These are phyloP conservation scores for Akanthomyces lecanii DNA, from an alignment of 2,329 filamentous ascomycete genomes.

Conservation along the genomic window DNA sequence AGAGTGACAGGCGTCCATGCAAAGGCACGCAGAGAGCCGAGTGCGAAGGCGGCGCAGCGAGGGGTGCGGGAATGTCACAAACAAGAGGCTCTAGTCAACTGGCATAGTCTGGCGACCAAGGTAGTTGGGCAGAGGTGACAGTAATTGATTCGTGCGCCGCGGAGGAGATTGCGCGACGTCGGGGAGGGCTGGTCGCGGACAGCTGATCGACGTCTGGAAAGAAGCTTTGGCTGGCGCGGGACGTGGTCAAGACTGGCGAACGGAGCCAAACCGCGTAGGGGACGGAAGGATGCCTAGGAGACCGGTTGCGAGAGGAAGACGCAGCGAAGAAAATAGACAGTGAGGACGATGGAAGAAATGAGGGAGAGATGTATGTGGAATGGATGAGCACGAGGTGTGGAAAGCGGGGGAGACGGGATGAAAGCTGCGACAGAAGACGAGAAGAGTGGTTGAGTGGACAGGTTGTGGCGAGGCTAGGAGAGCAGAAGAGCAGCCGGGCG, in stretches of 20 bases:
- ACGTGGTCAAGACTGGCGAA: constrained; percentile 3
- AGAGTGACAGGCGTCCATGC: not conserved
- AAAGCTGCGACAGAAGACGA: constrained; percentile 22
- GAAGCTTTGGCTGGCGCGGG: not conserved
- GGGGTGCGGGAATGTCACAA: not conserved
- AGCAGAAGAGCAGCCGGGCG: not conserved
- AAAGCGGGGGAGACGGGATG: constrained; percentile 22
- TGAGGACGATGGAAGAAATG: constrained; percentile 17
- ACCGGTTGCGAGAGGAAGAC: constrained; percentile 17
- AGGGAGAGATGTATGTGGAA: constrained; percentile 7
- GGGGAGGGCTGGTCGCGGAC: not conserved
- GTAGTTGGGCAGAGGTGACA: not conserved
- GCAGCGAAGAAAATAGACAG: constrained; percentile 16
- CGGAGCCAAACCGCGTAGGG: constrained; percentile 1
- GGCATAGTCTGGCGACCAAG: constrained; percentile 9
- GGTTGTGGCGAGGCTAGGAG: not conserved
- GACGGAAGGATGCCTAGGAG: constrained; percentile 6
- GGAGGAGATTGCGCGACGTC: constrained; percentile 6
- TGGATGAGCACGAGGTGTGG: constrained; percentile 16
- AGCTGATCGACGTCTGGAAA: not conserved
- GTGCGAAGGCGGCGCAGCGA: not conserved
- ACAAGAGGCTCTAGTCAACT: constrained; percentile 5
- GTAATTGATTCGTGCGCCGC: constrained; percentile 8
- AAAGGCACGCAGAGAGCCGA: not conserved
- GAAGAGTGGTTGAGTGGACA: not conserved